These are phyloP conservation scores for Dichomitus squalens DNA, from an alignment of 1,284 basidiomycete genomes.

Conservation along the genomic window DNA sequence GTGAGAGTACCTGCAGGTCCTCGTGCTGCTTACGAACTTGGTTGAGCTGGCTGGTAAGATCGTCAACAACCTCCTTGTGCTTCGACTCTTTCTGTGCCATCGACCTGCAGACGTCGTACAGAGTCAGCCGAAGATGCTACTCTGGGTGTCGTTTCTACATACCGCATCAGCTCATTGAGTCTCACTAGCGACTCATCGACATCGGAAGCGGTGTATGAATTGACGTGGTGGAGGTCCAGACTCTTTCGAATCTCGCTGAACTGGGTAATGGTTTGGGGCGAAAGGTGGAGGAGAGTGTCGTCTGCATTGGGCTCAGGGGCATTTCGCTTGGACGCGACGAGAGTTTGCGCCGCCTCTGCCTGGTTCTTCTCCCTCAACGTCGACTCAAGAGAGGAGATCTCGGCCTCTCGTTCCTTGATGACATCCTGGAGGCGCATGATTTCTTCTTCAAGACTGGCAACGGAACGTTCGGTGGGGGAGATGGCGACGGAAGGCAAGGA, in stretches of 20 bases:
- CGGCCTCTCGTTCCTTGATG: conserved; percentile 84
- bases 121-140: conserved; percentile 6
- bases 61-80: conserved; percentile 77
- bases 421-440: conserved; percentile 91
- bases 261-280: conserved; percentile 68
- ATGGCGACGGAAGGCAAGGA: conserved; percentile 48
- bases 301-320: conserved; percentile 15
- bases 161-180: conserved; percentile 89
- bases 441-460: conserved; percentile 86
- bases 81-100: conserved; percentile 94
- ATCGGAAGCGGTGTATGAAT: conserved; percentile 44
- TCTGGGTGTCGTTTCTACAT: conserved; percentile 28
- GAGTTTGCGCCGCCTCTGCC: conserved; percentile 9
- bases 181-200: conserved; percentile 71
- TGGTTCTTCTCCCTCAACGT: conserved; percentile 57
- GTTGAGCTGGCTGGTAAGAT: conserved; percentile 67
- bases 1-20: conserved; percentile 74
- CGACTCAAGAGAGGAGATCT: conserved; percentile 78
- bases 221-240: conserved; percentile 49
- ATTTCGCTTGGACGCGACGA: conserved; percentile 11
- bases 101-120: conserved; percentile 50
- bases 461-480: conserved; percentile 66
- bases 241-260: conserved; percentile 71
- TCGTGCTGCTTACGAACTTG: conserved; percentile 78
- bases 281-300: conserved; percentile 43